Percentiles rank a stretch among this genome's conserved stretches.
These are phyloP conservation scores for Geotrichum reessii DNA, from an alignment of 1,139 yeast genomes.

Conservation along the genomic window DNA sequence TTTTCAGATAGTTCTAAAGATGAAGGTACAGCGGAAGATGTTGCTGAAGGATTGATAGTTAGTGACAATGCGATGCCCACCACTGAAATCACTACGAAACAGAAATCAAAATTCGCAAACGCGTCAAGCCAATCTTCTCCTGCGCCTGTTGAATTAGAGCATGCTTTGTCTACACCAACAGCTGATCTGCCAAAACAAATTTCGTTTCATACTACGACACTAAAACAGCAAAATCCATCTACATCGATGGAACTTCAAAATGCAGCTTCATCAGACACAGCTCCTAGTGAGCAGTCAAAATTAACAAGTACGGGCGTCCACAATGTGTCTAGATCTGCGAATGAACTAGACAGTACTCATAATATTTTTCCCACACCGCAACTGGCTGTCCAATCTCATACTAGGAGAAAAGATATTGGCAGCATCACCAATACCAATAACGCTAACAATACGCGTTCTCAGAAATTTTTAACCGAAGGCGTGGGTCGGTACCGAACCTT, in stretches of 20 bases:
- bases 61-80: neutral
- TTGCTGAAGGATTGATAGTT: neutral
- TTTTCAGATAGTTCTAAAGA: conserved; percentile 1
- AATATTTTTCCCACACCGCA: neutral
- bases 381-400: neutral
- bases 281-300: too few species aligned
- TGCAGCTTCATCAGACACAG: too few species aligned
- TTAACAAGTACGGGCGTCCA: neutral
- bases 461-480: conserved; percentile 4
- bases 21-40: neutral
- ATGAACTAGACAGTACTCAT: neutral
- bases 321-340: neutral
- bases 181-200: neutral
- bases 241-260: too few species aligned
- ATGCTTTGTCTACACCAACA: neutral
- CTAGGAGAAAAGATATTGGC: neutral
- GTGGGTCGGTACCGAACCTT: conserved; percentile 4
- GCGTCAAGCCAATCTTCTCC: neutral
- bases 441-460: neutral
- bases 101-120: neutral
- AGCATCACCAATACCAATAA: neutral
- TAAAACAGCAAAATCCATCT: too few species aligned
- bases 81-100: neutral
- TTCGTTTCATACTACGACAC: neutral
- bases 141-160: neutral